Percentiles rank a stretch among this genome's conserved stretches.
Conservation (phyloP, 768 basidiomycete genomes). For the Kondoa subrosea region DNA sequence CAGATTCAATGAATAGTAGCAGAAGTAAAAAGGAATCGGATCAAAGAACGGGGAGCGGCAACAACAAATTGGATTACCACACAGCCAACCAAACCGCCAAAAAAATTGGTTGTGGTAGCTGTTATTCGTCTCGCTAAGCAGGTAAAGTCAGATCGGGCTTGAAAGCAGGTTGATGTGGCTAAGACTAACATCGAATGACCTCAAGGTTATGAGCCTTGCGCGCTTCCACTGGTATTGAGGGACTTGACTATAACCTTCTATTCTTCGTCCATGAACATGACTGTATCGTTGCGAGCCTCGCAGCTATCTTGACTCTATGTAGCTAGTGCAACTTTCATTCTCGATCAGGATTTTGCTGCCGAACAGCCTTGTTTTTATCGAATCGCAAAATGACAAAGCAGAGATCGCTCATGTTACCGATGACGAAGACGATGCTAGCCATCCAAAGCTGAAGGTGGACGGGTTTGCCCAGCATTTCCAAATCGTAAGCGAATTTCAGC, state of each 20-base stretch:
- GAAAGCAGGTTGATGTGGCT: background rate
- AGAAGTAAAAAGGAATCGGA: too few species aligned
- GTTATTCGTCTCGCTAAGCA: background rate
- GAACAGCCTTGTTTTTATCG: too few species aligned
- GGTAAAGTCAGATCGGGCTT: background rate
- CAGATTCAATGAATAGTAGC: too few species aligned
- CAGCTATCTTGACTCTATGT: too few species aligned
- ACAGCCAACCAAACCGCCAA: background rate
- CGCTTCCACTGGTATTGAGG: background rate
- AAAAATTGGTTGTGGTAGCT: conserved; percentile 1
- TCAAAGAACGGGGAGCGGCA: too few species aligned
- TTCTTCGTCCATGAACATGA: too few species aligned
- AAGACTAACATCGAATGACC: background rate
- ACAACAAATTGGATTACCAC: too few species aligned
- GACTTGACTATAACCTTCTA: too few species aligned
- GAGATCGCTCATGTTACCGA: background rate
- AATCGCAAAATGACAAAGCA: background rate
- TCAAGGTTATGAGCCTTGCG: background rate
- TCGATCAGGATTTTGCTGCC: too few species aligned
- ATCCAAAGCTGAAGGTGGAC: conserved; percentile 65
- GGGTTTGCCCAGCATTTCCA: conserved; percentile 68
- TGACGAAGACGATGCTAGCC: conserved; percentile 48
- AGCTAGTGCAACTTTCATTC: too few species aligned
- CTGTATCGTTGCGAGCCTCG: too few species aligned
- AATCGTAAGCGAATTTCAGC: conserved; percentile 73